Evolutionary conservation across 495 filamentous ascomycete species (phyloP).

Genomic region (Chaetomium cochliodes): DNA sequence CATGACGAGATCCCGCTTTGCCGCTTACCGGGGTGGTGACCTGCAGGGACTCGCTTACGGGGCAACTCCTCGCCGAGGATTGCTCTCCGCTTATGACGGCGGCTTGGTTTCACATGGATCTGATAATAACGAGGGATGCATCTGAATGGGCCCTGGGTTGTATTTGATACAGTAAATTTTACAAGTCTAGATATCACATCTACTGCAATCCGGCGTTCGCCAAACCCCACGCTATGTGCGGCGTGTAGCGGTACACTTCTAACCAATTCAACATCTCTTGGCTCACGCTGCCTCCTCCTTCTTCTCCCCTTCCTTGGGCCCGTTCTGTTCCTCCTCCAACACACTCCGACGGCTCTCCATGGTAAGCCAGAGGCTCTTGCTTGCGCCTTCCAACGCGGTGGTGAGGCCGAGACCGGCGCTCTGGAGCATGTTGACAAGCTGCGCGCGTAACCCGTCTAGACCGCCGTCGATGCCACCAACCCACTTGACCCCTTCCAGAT

Average conservation of each 20-base stretch:
- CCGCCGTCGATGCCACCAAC: slow-evolving; percentile 81
- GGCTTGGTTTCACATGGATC: slow-evolving; percentile 6
- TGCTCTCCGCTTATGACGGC: neutral
- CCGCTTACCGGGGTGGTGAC: slow-evolving; percentile 14
- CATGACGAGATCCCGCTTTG: slow-evolving; percentile 16
- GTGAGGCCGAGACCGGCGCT: slow-evolving; percentile 71
- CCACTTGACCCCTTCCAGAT: slow-evolving; percentile 75
- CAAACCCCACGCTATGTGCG: slow-evolving; percentile 20
- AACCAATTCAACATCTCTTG: neutral
- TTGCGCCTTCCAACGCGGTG: slow-evolving; percentile 67
- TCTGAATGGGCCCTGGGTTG: neutral
- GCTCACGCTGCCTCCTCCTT: slow-evolving; percentile 30
- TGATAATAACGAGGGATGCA: neutral
- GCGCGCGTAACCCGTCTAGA: slow-evolving; percentile 74
- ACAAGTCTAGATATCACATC: slow-evolving; percentile 23
- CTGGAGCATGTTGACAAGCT: slow-evolving; percentile 76
- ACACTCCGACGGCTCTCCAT: slow-evolving; percentile 73
- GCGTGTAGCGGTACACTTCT: slow-evolving; percentile 1
- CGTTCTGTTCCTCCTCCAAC: slow-evolving; percentile 71
- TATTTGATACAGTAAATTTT: slow-evolving; percentile 26
- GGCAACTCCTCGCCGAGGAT: slow-evolving; percentile 4
- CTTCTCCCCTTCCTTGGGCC: slow-evolving; percentile 36
- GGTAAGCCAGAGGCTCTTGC: slow-evolving; percentile 78
- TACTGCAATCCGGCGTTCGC: slow-evolving; percentile 11
- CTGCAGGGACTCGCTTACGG: slow-evolving; percentile 11